A percentile compares a stretch with the other conserved stretches of the same genome.
These are phyloP conservation scores for Myxozyma vanderwaltii DNA, from an alignment of 805 yeast species.

Conservation along the genomic window DNA sequence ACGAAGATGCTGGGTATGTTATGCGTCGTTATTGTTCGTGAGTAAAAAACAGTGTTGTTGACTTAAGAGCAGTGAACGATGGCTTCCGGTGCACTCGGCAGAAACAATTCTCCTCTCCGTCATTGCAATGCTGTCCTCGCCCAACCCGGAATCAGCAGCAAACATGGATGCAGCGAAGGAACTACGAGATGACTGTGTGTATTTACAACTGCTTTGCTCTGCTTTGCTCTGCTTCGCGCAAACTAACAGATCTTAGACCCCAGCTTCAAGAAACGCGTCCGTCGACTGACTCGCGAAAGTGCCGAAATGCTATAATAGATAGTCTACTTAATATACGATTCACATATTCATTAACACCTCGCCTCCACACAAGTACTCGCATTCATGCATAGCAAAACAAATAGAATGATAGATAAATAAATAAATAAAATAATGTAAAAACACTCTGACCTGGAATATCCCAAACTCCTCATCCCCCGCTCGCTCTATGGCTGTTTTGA, in stretches of 20 bases:
- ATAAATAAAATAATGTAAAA: no score
- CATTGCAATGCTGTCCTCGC: conserved; percentile 83
- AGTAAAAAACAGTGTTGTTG: no score
- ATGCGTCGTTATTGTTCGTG: no score
- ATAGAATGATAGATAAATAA: no score
- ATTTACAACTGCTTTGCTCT: not conserved
- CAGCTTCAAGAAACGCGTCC: conserved; percentile 68
- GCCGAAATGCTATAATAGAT: conserved; percentile 25
- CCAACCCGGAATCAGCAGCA: conserved; percentile 91
- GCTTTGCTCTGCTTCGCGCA: not conserved
- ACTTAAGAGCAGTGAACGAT: conserved; percentile 76
- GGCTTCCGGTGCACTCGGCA: conserved; percentile 90
- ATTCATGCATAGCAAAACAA: no score
- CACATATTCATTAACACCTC: no score
- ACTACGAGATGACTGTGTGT: conserved; percentile 63
- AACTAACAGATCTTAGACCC: conserved; percentile 20
- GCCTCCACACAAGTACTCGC: no score
- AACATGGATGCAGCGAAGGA: conserved; percentile 92
- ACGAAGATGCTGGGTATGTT: conserved; percentile 69
- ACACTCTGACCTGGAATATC: no score
- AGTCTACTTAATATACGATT: not conserved
- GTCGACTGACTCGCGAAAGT: conserved; percentile 49
- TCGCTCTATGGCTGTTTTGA: not conserved
- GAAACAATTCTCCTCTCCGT: conserved; percentile 84
- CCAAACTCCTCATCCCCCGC: no score